Base-by-base conservation (phyloP, 2,329 filamentous ascomycete species). In the Lachnellula willkommii region DNA sequence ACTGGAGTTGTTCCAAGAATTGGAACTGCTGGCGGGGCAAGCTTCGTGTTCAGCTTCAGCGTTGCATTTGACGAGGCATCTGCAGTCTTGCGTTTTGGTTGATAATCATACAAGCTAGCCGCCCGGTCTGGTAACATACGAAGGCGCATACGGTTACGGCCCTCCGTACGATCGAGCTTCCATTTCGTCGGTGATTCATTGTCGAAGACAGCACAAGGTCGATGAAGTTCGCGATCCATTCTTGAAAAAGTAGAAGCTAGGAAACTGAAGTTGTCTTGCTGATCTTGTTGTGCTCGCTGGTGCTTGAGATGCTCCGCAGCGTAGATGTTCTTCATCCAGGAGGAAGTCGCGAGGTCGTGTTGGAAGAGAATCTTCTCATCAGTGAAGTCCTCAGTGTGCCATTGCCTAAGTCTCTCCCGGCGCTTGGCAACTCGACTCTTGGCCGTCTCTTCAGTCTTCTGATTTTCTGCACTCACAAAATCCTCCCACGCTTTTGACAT, bases 321-420 rank as follows among this genome's bases (percentile, higher is more conserved):
- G 70, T 93, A 94, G 42, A 99, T 96, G 65, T 96, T 97, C 65
- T 92, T 90, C 76, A 93, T 88, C 94, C 93, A 99, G 57, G 93
- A 87, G 42, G 83, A 87, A 54, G 94, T 93, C 0, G 90, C 88
- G 62, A 89, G 84, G 65, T 96, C 90, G 66, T 97, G 93, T n/a
- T 85, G 85, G 53, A 87, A 78, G 56, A 92, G 80, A 15, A 88
- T 77, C 60, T 88, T 88, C 17, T 95, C 89, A 9, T 80, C 80
- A 22, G 80, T 79, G 4, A 82, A 72, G 50, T 85, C 84, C 61
- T 93, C 87, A 2, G 78, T 72, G 43, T 88, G 83, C 93, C 92
- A 96, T 56, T 84, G 79, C 68, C 83, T 89, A 5, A 99, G 77
- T 62, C 82, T 90, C 17, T 97, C 94, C 66, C 86, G 88, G 43